Base-by-base conservation (phyloP, 768 basidiomycete genomes). In the Guyanaporus albipodus region DNA sequence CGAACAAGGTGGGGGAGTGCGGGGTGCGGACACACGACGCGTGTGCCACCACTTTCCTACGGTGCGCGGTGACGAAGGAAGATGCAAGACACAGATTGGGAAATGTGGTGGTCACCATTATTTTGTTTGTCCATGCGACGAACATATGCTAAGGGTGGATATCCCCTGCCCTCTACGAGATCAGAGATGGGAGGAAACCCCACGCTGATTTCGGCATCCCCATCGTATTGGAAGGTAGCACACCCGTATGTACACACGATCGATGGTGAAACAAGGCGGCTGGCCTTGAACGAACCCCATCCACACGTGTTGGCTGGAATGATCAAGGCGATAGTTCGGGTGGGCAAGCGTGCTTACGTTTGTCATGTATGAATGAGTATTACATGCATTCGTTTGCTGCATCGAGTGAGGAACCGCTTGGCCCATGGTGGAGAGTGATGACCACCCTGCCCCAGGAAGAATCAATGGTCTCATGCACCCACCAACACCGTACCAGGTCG, bases 21-120 rank as follows among this genome's bases (percentile, higher is more conserved):
- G 58, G 53, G 59, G 28, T 48, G 40, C n/a, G 28, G 45, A 42
- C 14, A 27, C 19, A 60, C 53, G 60, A 51, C 54, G 59, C 56
- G 26, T 44, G 53, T 49, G 49, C 28, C 21, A 35, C 9, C 12
- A n/a, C n/a, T n/a, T 17, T 29, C 22, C 21, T 27, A 46, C 17
- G 33, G 19, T 7, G 32, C 29, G 26, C n/a, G 17, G 15, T 21
- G 18, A 29, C 53, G 34, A 51, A 44, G 46, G 39, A 44, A 60
- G 45, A 53, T 38, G 41, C 32, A 22, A 21, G 22, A 12, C 19
- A 15, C 22, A n/a, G n/a, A 17, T 50, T 31, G 17, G 29, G 17
- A 35, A 27, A 29, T 21, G 22, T 43, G 28, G 36, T 46, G 38
- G 55, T 15, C 42, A 3, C 19, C 40, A 38, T 22, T 36, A 29